A percentile compares a stretch with the other conserved stretches of the same genome.
Conservation (phyloP, 2,329 filamentous ascomycete species). For the Achaetomium macrosporum region DNA sequence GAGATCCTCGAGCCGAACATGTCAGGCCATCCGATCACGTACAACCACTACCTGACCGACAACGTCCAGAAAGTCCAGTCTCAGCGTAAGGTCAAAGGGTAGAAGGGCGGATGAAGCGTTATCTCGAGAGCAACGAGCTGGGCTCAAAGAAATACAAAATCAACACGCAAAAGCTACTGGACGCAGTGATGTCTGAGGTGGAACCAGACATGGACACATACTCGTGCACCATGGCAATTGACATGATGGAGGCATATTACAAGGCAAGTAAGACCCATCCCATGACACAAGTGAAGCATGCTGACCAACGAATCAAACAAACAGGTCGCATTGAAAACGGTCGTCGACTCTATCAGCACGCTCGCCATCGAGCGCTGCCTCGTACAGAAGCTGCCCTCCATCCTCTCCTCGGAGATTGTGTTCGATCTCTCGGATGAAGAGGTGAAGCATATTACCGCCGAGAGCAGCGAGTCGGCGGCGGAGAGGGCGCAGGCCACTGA, state of each 20-base stretch:
- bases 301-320: too few species aligned
- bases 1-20: constrained; percentile 28
- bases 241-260: constrained; percentile 12
- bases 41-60: constrained; percentile 34
- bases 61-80: constrained; percentile 29
- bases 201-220: constrained; percentile 13
- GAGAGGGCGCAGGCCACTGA: constrained; percentile 1
- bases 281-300: too few species aligned
- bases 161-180: not conserved
- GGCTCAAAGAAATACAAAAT: not conserved
- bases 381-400: not conserved
- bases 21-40: constrained; percentile 34
- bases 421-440: not conserved
- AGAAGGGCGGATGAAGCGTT: not conserved
- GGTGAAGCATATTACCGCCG: constrained; percentile 1
- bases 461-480: not conserved
- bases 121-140: not conserved
- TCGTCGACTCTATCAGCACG: constrained; percentile 6
- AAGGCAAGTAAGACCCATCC: constrained; percentile 5
- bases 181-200: not conserved
- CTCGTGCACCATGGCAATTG: constrained; percentile 9
- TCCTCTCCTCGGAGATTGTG: constrained; percentile 2
- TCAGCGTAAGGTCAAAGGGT: not conserved
- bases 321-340: constrained; percentile 4
- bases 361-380: constrained; percentile 6